Base-by-base conservation (phyloP, 1,139 yeast genomes). In the Ogataea hybrid region DNA sequence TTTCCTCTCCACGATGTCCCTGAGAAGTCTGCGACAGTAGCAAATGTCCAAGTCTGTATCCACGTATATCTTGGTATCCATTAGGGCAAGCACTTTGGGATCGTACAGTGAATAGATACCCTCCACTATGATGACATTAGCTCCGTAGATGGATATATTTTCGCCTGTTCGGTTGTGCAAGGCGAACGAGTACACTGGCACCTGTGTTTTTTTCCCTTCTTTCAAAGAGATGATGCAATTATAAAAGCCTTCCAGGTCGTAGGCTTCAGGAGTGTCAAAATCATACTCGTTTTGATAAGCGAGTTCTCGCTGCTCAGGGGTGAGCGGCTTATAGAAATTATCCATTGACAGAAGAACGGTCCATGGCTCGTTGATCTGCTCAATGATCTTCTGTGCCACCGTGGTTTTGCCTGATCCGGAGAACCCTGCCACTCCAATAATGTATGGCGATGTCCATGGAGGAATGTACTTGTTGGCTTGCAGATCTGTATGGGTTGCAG, bases 391-490 rank as follows among this genome's bases (percentile, higher is more conserved):
- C 37, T 88, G 82, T 0, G 97, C 94, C 20, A 92, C 86, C 23
- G 96, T 84, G 0, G 98, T 92, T 61, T 92, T 92, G 2, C 98
- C 98, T 0, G 96, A 85, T 1, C 97, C 98, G 17, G 95, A 84
- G 43, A 85, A 81, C 1, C 98, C 98, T 0, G 97, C 97, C 15
- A 92, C 79, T 6, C 97, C 98, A 49, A 92, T 90, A 39, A 92
- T 81, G 59, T 89, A 92, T 0, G 97, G 97, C 47, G 88, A 89
- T 2, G 88, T 82, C 97, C 97, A 92, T 18, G 97, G 97, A 3
- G 97, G 97, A 12, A 78, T 75, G 58, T 86, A 85, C 37, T 52
- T 51, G 4, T 58, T 50, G 4, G 54, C 56, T 23, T 44, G 50
- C 12, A 49, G 30, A 35, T 45, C 47, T 2, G 47, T 39, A 15